A percentile compares a stretch with the other conserved stretches of the same genome.
Conservation (phyloP, 257 asterid species). For the Penstemon barbatus region DNA sequence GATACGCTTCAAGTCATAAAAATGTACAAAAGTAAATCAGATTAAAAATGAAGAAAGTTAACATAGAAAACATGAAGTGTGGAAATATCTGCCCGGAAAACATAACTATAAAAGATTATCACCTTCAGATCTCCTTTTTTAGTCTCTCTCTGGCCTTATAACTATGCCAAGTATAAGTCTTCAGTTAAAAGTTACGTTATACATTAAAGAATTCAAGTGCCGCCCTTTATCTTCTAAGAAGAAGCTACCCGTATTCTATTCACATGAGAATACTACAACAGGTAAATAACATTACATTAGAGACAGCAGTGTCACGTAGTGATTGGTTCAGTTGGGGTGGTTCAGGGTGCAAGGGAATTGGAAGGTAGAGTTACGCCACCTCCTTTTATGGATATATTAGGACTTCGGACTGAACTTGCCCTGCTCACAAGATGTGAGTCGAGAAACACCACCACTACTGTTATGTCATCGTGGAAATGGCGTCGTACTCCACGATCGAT, state of each 20-base stretch:
- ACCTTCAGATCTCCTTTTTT: slow-evolving; percentile 28
- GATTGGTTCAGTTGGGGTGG: slow-evolving; percentile 29
- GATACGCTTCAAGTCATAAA: too few relatives aligned
- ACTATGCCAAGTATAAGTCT: slow-evolving; percentile 44
- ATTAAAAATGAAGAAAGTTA: too few relatives aligned
- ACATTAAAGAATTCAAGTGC: slow-evolving; percentile 48
- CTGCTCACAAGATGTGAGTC: slow-evolving; percentile 70
- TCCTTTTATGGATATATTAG: slow-evolving; percentile 66
- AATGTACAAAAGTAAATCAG: too few relatives aligned
- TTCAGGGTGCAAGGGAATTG: slow-evolving; percentile 51
- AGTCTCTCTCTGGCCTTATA: slow-evolving; percentile 29
- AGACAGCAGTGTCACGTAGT: slow-evolving; percentile 35
- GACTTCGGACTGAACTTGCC: slow-evolving; percentile 55
- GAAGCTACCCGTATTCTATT: slow-evolving; percentile 49
- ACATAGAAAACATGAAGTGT: neutral
- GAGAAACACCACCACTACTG: slow-evolving; percentile 40
- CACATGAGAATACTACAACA: slow-evolving; percentile 37
- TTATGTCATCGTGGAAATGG: too few relatives aligned
- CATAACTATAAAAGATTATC: slow-evolving; percentile 26
- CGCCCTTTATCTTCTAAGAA: slow-evolving; percentile 38
- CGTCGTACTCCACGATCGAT: too few relatives aligned
- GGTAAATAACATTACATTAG: slow-evolving; percentile 22
- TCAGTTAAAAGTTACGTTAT: slow-evolving; percentile 51
- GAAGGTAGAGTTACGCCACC: slow-evolving; percentile 55
- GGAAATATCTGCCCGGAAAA: slow-evolving; percentile 24